Evolutionary conservation across 1,139 yeast genomes (phyloP), one percentile per base, ranked within the genome.

Genomic region (Blastobotrys raffinosifermentans): DNA sequence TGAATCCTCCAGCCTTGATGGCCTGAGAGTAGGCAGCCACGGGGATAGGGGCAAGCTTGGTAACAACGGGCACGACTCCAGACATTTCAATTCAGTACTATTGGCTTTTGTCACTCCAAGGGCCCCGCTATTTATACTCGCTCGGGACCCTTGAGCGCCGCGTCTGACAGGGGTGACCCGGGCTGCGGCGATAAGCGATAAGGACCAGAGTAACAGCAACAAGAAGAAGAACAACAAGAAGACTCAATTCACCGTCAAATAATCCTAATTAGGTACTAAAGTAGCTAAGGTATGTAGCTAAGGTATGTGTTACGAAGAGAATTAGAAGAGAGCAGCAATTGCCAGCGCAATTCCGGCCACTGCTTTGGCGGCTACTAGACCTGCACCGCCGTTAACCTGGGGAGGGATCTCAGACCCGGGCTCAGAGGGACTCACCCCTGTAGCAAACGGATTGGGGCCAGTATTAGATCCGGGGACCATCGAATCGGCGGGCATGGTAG

Each of bases 1-100:
- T 66, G 62, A 86, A 78, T 6, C 54, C 57, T 19, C 54, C 55
- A 41, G 78, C 91, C 68, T 83, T 87, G 63, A 87, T 75, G 35
- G 96, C 96, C 63, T 87, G 96, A 30, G 94, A 83, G 66, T 89
- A 89, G 14, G 94, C 77, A 39, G 96, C 96, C 35, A 95, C 96
- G 47, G 96, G 94, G 44, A 94, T 86, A 53, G 97, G 96, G 37
- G 67, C 71, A 9, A 39, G 34, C 3, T 50, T 40, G 31, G 44
- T 40, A 19, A 38, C 37, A 29, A 40, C 41, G 26, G 41, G 41
- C 23, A 33, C 35, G 10, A 40, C 9, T 14, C 36, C 35, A 32
- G 44, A 40, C 44, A 40, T 40, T 34, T 30, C 37, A 31, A 13
- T 21, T n/a, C n/a, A n/a, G n/a, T n/a, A n/a, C n/a, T n/a, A n/a